Evolutionary conservation across 169 alveolate genomes (phyloP), one percentile per base, ranked within the genome.

Genomic region (Cyclospora cayetanensis): DNA sequence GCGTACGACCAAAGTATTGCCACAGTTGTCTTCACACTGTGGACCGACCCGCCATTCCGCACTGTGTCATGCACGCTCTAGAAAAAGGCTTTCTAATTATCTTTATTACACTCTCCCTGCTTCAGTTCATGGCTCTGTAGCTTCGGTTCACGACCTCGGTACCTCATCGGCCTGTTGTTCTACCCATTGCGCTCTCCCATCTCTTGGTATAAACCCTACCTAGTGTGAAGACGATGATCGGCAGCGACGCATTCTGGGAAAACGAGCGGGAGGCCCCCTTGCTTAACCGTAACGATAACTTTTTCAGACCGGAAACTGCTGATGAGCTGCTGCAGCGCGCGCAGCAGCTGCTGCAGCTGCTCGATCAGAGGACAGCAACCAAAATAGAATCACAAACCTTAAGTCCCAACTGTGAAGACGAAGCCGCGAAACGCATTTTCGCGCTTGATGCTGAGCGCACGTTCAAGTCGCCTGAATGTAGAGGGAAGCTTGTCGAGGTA

Each of bases 371-470:
- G 34, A 76, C 41, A 22, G 89, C 88, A 29, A 70, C 76, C 39
- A 18, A 43, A 1, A 65, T 72, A 41, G 66, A 72, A 12, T 18
- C 31, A n/a, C 7, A 91, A 3, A 25, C 29, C 5, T 65, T 93
- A 18, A 77, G 43, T 39, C 92, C 84, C 15, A 68, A 91, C 31
- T 88, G 94, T 12, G 93, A 60, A 4, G 85, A 93, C 60, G 94
- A 92, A 20, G 95, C 77, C 43, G 90, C 94, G 2, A 46, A 88
- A 35, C 43, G 95, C 0, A 91, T 94, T n/a, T 92, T 94, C 66
- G 70, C 46, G 27, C 83, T 93, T 11, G 96, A 94, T 53, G 96
- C 96, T 0, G 95, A 93, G 52, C 60, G 96, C 43, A 93, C 96
- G 27, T 94, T 93, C 70, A 60, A 90, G 27, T 90, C 83, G 52